Percentiles rank a stretch among this genome's conserved stretches.
Evolutionary conservation across 345 rosid species (phyloP).

Genomic region (Brassica juncea): DNA sequence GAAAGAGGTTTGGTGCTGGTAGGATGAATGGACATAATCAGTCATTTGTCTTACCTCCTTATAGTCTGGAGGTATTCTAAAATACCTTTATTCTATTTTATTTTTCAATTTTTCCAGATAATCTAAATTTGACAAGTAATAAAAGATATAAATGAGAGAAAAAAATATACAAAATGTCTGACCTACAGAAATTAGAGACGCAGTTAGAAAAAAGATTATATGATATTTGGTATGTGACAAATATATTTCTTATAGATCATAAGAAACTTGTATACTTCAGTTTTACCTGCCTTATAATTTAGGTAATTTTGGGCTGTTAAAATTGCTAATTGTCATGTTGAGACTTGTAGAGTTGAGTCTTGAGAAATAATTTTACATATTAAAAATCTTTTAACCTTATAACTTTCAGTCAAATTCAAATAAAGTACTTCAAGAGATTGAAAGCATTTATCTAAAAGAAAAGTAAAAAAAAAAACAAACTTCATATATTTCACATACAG

Average conservation of each 20-base stretch:
- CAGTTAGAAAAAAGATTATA: neutral
- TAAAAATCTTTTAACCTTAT: neutral
- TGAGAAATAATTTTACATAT: neutral
- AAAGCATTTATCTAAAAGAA: neutral
- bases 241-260: no score
- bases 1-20: no score
- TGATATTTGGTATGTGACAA: no score
- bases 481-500: slow-evolving; percentile 10
- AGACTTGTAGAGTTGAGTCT: neutral
- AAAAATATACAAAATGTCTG: neutral
- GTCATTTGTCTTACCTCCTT: neutral
- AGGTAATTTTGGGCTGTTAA: no score
- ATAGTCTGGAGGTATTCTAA: neutral
- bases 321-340: no score
- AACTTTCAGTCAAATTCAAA: neutral
- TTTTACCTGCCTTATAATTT: no score
- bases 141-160: neutral
- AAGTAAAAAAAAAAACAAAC: neutral
- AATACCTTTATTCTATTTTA: neutral
- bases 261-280: no score
- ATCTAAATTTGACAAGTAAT: neutral
- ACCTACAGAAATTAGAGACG: neutral
- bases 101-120: no score
- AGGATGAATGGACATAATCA: no score
- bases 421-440: neutral